These are phyloP conservation scores for Patellaria atrata DNA, from an alignment of 495 filamentous ascomycete species.

Conservation along the genomic window DNA sequence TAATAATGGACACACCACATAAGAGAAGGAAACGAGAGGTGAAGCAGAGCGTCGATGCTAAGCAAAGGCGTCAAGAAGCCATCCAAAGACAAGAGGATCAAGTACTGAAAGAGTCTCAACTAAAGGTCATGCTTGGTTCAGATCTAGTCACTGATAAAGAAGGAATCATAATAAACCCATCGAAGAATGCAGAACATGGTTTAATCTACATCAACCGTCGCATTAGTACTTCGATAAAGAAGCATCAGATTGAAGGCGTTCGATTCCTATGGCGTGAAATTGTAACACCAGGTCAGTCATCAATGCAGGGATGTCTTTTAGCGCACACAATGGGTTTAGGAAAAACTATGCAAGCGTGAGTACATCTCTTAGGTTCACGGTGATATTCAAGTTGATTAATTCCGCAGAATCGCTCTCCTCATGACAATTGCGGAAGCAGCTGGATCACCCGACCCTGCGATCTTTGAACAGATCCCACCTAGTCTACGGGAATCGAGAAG, in stretches of 20 bases:
- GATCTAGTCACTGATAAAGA: slow-evolving; percentile 23
- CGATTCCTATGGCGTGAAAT: slow-evolving; percentile 85
- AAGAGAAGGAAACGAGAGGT: slow-evolving; percentile 13
- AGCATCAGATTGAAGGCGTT: slow-evolving; percentile 54
- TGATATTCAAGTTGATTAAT: slow-evolving; percentile 8
- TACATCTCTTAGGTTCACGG: slow-evolving; percentile 10
- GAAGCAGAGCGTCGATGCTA: slow-evolving; percentile 3
- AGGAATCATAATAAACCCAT: slow-evolving; percentile 54
- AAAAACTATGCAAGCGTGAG: slow-evolving; percentile 78
- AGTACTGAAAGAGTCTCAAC: slow-evolving; percentile 32
- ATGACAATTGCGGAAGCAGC: slow-evolving; percentile 56
- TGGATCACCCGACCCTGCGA: slow-evolving; percentile 37
- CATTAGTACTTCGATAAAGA: slow-evolving; percentile 37
- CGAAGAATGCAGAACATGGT: slow-evolving; percentile 41
- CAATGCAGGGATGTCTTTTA: slow-evolving; percentile 61
- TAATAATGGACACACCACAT: slow-evolving; percentile 2
- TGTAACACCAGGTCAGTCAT: slow-evolving; percentile 35
- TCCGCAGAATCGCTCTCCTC: slow-evolving; percentile 54
- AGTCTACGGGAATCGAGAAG: slow-evolving; percentile 46
- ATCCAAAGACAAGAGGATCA: slow-evolving; percentile 1
- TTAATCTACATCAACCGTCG: slow-evolving; percentile 38
- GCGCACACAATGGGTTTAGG: slow-evolving; percentile 91
- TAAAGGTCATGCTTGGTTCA: slow-evolving; percentile 27
- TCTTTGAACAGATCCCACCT: slow-evolving; percentile 52
- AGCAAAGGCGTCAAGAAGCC: slow-evolving; percentile 2